Evolutionary conservation across 2,329 filamentous ascomycete genomes (phyloP).

Genomic region (Corynespora cassiicola): DNA sequence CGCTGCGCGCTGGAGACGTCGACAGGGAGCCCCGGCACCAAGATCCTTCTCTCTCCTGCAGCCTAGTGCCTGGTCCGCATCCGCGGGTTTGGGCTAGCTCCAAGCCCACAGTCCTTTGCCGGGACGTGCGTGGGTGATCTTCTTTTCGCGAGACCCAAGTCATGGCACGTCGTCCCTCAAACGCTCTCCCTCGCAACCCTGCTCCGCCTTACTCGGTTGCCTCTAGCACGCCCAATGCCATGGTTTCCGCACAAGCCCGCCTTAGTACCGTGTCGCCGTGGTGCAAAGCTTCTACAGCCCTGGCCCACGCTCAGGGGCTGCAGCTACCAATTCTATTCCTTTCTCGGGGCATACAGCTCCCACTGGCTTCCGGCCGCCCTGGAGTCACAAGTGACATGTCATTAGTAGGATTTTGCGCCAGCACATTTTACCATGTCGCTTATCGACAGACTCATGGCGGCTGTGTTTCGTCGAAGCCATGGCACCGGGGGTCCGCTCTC

Average conservation of each 20-base stretch:
- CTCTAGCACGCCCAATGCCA: slow-evolving; percentile 40
- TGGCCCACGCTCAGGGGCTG: slow-evolving; percentile 44
- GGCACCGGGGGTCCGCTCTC: slow-evolving; percentile 34
- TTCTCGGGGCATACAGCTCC: slow-evolving; percentile 27
- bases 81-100: slow-evolving; percentile 31
- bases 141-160: slow-evolving; percentile 38
- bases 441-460: slow-evolving; percentile 31
- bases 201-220: slow-evolving; percentile 38
- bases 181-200: slow-evolving; percentile 41
- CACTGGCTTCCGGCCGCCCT: slow-evolving; percentile 30
- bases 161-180: slow-evolving; percentile 35
- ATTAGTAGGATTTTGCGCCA: slow-evolving; percentile 30
- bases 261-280: slow-evolving; percentile 26
- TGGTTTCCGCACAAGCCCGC: slow-evolving; percentile 42
- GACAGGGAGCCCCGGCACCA: slow-evolving; percentile 21
- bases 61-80: slow-evolving; percentile 30
- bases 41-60: slow-evolving; percentile 12
- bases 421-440: slow-evolving; percentile 36
- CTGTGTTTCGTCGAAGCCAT: slow-evolving; percentile 30
- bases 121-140: slow-evolving; percentile 42
- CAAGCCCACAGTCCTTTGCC: slow-evolving; percentile 32
- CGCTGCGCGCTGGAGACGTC: too few relatives aligned
- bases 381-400: slow-evolving; percentile 34
- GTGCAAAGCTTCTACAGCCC: slow-evolving; percentile 38
- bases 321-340: slow-evolving; percentile 12